Conservation (phyloP, 2,329 filamentous ascomycete genomes). For the Talaromyces sp. region DNA sequence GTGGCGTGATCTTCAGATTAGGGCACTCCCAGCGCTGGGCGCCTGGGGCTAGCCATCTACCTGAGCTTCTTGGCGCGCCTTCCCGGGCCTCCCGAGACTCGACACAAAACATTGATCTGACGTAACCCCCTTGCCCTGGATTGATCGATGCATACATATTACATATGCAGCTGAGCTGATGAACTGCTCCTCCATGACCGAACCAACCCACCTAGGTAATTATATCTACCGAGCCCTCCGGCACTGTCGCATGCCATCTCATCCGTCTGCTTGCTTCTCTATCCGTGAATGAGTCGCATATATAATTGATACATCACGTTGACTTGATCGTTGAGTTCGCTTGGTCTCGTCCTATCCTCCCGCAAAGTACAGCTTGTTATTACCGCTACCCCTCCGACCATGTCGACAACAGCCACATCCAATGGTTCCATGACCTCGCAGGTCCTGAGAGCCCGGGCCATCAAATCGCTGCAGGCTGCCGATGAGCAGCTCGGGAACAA, state of each 20-base stretch:
- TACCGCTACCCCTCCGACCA: background rate
- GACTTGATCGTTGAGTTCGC: background rate
- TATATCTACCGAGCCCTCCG: background rate
- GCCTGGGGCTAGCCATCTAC: background rate
- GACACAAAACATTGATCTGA: background rate
- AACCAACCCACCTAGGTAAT: background rate
- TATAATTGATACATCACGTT: background rate
- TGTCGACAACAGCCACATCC: conserved; percentile 19
- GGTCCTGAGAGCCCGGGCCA: conserved; percentile 15
- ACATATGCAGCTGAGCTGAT: background rate
- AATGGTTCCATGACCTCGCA: conserved; percentile 17
- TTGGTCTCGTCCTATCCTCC: background rate
- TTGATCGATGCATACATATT: too few species aligned
- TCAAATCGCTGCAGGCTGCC: conserved; percentile 15
- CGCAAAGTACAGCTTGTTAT: background rate
- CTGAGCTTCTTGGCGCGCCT: background rate
- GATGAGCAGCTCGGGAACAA: conserved; percentile 6
- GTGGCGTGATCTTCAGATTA: conserved; percentile 2
- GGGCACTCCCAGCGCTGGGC: background rate
- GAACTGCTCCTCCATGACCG: background rate
- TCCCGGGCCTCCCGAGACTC: conserved; percentile 1
- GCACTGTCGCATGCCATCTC: background rate
- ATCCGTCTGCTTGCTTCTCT: background rate
- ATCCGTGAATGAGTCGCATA: background rate
- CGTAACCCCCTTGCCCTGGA: background rate